Evolutionary conservation across 345 rosid genomes (phyloP).

Genomic region (Fremontodendron californicum): DNA sequence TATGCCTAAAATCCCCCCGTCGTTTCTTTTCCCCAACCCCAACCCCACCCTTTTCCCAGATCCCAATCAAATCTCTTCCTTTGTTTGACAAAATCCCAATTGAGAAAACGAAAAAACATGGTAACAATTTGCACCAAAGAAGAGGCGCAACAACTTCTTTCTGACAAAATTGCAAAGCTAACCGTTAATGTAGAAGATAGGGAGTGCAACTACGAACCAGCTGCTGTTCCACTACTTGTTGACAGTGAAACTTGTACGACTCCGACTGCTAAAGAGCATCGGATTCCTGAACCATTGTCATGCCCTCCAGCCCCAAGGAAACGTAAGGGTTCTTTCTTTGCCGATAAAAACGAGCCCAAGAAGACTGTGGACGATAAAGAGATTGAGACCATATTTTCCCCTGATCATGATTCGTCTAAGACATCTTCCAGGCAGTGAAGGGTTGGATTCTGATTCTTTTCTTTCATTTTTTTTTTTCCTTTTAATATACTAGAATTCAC

Average conservation of each 20-base stretch:
- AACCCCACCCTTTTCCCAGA: background rate
- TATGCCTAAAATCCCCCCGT: background rate
- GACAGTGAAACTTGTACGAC: constrained; percentile 21
- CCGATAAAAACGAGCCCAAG: background rate
- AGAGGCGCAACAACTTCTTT: background rate
- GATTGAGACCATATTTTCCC: background rate
- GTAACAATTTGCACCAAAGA: background rate
- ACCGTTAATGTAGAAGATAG: background rate
- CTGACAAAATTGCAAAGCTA: background rate
- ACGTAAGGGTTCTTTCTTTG: background rate
- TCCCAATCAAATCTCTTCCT: background rate
- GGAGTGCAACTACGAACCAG: background rate
- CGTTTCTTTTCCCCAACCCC: background rate
- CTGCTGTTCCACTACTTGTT: background rate
- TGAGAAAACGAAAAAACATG: background rate
- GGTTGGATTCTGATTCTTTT: background rate
- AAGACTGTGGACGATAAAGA: background rate
- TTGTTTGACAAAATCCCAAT: background rate
- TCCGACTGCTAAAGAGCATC: constrained; percentile 21
- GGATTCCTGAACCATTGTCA: constrained; percentile 17
- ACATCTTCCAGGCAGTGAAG: background rate
- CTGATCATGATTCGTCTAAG: background rate
- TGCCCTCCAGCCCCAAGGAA: constrained; percentile 41
- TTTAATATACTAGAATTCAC: background rate
- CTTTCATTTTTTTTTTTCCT: no score